Evolutionary conservation across 345 rosid species (phyloP).

Genomic region (Rhodamnia rubescens): DNA sequence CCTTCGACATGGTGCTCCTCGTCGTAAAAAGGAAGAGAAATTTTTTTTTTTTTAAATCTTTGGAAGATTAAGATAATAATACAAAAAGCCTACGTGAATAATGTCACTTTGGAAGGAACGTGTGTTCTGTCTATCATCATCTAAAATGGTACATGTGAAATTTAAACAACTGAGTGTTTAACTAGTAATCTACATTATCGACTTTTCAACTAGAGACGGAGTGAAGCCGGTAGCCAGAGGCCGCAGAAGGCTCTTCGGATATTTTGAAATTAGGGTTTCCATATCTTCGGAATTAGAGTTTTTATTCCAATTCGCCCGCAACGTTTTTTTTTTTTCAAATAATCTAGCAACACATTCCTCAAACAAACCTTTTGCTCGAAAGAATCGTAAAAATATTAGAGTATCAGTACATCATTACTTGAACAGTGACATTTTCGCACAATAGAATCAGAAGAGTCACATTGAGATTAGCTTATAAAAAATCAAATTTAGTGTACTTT

Average conservation of each 20-base stretch:
- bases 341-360: not conserved
- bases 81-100: not conserved
- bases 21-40: not conserved
- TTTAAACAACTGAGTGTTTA: not conserved
- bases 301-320: not conserved
- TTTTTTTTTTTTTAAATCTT: not conserved
- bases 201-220: not conserved
- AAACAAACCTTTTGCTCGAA: not conserved
- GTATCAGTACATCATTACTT: not conserved
- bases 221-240: not conserved
- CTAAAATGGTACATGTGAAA: not conserved
- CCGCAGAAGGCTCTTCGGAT: not conserved
- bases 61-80: not conserved
- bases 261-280: not conserved
- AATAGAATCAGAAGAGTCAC: not conserved
- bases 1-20: not conserved
- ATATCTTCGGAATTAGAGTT: not conserved
- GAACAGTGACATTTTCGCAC: not conserved
- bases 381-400: not conserved
- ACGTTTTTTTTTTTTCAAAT: not conserved
- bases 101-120: not conserved
- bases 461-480: not conserved
- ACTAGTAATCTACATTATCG: not conserved
- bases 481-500: not conserved
- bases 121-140: not conserved